These are phyloP conservation scores for Cladosporium phlei DNA, from an alignment of 2,329 filamentous ascomycete genomes.

Conservation along the genomic window DNA sequence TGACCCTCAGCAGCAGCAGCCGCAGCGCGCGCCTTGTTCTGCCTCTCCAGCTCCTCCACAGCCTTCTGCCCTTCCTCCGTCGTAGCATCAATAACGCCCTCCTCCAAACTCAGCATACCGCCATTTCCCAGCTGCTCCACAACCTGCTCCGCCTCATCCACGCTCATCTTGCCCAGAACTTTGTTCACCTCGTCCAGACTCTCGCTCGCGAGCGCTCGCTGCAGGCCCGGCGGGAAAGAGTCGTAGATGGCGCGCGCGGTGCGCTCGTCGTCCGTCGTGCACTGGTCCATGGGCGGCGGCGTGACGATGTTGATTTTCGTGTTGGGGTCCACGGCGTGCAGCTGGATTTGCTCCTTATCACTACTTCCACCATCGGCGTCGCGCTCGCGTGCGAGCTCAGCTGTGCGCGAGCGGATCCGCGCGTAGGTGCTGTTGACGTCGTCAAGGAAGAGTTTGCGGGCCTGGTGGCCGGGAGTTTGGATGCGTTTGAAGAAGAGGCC, in stretches of 20 bases:
- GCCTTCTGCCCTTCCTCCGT: conserved; percentile 35
- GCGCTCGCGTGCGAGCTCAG: conserved; percentile 64
- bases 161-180: conserved; percentile 80
- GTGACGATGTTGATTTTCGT: conserved; percentile 90
- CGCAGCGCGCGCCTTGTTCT: conserved; percentile 54
- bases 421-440: conserved; percentile 86
- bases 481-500: conserved; percentile 94
- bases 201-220: conserved; percentile 79
- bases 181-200: conserved; percentile 83
- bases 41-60: conserved; percentile 53
- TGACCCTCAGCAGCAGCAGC: background rate
- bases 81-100: conserved; percentile 88
- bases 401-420: conserved; percentile 71
- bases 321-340: conserved; percentile 84
- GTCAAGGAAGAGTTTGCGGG: conserved; percentile 83
- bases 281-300: conserved; percentile 68
- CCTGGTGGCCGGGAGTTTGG: conserved; percentile 82
- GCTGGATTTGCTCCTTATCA: conserved; percentile 91
- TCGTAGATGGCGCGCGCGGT: conserved; percentile 74
- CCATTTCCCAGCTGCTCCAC: conserved; percentile 77
- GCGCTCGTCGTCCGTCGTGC: conserved; percentile 56
- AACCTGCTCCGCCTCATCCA: conserved; percentile 80
- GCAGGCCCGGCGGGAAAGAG: conserved; percentile 73
- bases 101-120: conserved; percentile 83
- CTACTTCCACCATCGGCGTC: conserved; percentile 44